Evolutionary conservation across 2,329 filamentous ascomycete species (phyloP).

Genomic region (Lecanicillium sp.): DNA sequence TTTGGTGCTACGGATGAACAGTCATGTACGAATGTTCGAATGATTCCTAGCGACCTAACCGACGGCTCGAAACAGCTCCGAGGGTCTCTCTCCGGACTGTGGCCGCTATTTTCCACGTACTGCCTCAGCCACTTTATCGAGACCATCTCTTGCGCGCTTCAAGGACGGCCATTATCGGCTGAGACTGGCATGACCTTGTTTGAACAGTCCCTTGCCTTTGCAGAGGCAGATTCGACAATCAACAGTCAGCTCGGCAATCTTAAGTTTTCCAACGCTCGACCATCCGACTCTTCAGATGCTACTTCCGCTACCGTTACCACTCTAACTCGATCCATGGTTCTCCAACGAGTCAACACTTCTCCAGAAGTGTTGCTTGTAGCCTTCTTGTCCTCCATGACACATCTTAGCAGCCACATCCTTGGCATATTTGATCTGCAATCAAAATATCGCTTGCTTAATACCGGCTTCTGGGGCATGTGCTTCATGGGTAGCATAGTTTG

Average conservation of each 20-base stretch:
- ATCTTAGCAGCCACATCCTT: slow-evolving; percentile 74
- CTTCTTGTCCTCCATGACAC: slow-evolving; percentile 81
- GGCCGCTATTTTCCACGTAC: slow-evolving; percentile 64
- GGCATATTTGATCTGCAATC: slow-evolving; percentile 75
- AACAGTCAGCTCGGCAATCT: slow-evolving; percentile 70
- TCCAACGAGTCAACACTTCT: slow-evolving; percentile 76
- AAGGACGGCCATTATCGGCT: slow-evolving; percentile 69
- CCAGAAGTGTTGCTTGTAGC: slow-evolving; percentile 83
- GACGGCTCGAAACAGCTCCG: slow-evolving; percentile 37
- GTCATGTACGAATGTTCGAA: slow-evolving; percentile 67
- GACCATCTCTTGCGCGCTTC: slow-evolving; percentile 77
- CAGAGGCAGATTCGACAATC: slow-evolving; percentile 85
- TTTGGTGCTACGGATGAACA: slow-evolving; percentile 65
- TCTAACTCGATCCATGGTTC: slow-evolving; percentile 56
- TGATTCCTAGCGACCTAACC: slow-evolving; percentile 34
- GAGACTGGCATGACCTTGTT: slow-evolving; percentile 96
- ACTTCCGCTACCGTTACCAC: slow-evolving; percentile 28
- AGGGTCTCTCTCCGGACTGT: slow-evolving; percentile 70
- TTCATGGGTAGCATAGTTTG: slow-evolving; percentile 82
- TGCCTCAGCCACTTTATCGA: slow-evolving; percentile 80
- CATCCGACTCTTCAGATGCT: slow-evolving; percentile 9
- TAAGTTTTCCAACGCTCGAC: slow-evolving; percentile 34
- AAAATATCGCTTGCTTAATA: slow-evolving; percentile 74
- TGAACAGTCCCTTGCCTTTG: slow-evolving; percentile 91
- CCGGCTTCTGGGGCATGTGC: slow-evolving; percentile 79